Evolutionary conservation across 179 eudicot genomes (phyloP), one percentile per base, ranked within the genome.

Genomic region (Sideroxylon spinosum): DNA sequence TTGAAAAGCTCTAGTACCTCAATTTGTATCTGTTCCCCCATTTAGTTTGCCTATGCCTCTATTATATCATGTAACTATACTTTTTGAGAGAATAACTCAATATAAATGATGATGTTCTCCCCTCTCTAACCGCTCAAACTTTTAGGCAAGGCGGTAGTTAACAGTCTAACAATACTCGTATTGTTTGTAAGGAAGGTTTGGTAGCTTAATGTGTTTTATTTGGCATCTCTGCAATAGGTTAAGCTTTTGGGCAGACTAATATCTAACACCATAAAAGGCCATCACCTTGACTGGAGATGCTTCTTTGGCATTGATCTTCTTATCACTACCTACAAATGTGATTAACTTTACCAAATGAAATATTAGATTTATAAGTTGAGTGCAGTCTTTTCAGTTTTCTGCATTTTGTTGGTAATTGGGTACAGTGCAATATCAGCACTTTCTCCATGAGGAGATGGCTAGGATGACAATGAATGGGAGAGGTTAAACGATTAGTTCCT

Each of bases 291-390:
- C 6, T 50, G 13, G 67, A 69, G 74, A 71, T 71, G 28, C 73
- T 69, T 69, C 56, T 44, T 50, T 71, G 60, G 19, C 60, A 50
- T 55, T n/a, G 13, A 71, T 22, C 74, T 49, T 71, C 60, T 71
- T 52, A 49, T 71, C 19, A 26, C 44, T 52, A 14, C 44, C 29
- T 9, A 50, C 23, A 13, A 4, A 16, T 52, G 5, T 55, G 23
- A 71, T 12, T 68, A 49, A 44, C 29, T 11, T 69, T 50, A 48
- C 22, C 16, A 69, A 69, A 9, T 57, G 62, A 57, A 56, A 3
- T 14, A 11, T 25, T 64, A 44, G 14, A 9, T 9, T 28, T 50
- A n/a, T 49, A 3, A 20, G 29, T 22, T 23, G 59, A 49, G n/a
- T 26, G 48, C 62, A 7, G 49, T 56, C 25, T 73, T 29, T 8